Base-by-base conservation (phyloP, 2,329 filamentous ascomycete genomes). In the Epichloe gansuensis region DNA sequence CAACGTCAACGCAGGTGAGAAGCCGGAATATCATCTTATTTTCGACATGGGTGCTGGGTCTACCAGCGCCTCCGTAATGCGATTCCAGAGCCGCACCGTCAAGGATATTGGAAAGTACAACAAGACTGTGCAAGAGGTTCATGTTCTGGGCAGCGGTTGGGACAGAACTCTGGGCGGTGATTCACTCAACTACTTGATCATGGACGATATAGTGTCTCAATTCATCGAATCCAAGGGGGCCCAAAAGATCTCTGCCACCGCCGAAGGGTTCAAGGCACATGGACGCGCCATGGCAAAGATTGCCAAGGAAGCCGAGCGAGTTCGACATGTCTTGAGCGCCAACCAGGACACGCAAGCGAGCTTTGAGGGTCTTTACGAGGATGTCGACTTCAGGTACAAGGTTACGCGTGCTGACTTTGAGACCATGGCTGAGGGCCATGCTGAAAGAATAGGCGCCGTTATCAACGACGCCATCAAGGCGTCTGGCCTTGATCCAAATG, bases 11-110 rank as follows among this genome's bases (percentile, higher is more conserved):
- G 84, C 93, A 51, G 89, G 88, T 51, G 85, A 80, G 57, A 89
- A 89, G 72, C 85, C 93, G 0, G 93, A 98, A 69, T 81, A 90
- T 61, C 89, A 98, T 70, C 72, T 98, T 66, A 81, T 98, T 34
- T 98, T 93, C 64, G 93, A 98, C 65, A 97, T 98, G 90, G 93
- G 93, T 59, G 90, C 93, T 59, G 93, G 93, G 4, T 96, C 89
- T 45, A 87, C 91, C 35, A 95, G 89, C 61, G 91, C 91, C 4
- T 93, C 89, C 6, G 74, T 98, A 50, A 71, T 98, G 65, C 85
- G 84, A 61, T 95, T 98, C 71, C 90, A 96, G 68, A 86, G 87
- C 64, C 84, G 85, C 60, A 83, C 78, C 2, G 84, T 97, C 56
- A 98, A 97, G 75, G 91, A 96, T 60, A 71, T 91, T 51, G 90